These are phyloP conservation scores for Penicillium sp. DNA, from an alignment of 2,329 filamentous ascomycete genomes.

Conservation along the genomic window DNA sequence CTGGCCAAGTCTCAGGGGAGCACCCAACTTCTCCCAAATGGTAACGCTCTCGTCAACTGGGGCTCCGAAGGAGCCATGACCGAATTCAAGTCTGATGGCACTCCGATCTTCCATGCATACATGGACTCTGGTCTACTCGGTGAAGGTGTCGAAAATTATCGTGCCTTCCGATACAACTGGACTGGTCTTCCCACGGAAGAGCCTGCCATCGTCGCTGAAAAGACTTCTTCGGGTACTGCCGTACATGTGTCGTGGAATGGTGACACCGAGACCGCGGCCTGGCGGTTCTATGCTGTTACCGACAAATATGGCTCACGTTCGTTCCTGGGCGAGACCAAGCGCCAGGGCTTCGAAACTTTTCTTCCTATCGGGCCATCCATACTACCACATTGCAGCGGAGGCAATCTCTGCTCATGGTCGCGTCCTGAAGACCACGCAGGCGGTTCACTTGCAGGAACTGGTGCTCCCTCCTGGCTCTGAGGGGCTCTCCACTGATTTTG, in stretches of 20 bases:
- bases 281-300: conserved; percentile 48
- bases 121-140: conserved; percentile 42
- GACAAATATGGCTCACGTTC: conserved; percentile 23
- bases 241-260: conserved; percentile 56
- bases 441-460: conserved; percentile 19
- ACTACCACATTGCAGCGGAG: conserved; percentile 42
- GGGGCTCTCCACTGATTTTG: background rate
- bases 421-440: conserved; percentile 25
- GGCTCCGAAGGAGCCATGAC: conserved; percentile 47
- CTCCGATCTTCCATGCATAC: conserved; percentile 37
- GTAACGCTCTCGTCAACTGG: conserved; percentile 55
- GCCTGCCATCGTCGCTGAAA: conserved; percentile 37
- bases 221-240: conserved; percentile 27
- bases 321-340: conserved; percentile 25
- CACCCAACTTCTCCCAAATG: conserved; percentile 51
- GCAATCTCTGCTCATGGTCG: conserved; percentile 25
- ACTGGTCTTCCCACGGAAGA: conserved; percentile 34
- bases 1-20: conserved; percentile 50
- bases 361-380: conserved; percentile 16
- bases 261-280: conserved; percentile 44
- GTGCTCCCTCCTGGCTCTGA: conserved; percentile 14
- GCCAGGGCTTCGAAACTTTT: conserved; percentile 32
- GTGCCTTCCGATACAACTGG: conserved; percentile 39
- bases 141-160: conserved; percentile 38
- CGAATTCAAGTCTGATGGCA: conserved; percentile 31